Percentiles rank a stretch among this genome's conserved stretches.
Conservation (phyloP, 2,329 filamentous ascomycete species). For the Ophiostoma populinum region DNA sequence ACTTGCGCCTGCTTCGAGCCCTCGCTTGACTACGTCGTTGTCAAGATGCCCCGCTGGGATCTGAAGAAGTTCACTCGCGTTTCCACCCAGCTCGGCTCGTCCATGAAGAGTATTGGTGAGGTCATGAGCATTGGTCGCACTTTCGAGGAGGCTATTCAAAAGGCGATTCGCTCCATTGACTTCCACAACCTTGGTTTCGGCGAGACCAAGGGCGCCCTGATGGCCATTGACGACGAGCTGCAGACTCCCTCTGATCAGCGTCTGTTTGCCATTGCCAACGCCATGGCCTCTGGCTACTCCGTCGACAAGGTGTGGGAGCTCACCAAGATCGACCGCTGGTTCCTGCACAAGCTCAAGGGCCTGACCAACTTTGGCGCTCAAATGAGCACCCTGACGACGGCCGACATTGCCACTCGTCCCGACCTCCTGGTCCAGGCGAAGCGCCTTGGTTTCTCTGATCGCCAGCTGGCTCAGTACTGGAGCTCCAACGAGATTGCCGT, state of each 20-base stretch:
- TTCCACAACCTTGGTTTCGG: constrained; percentile 92
- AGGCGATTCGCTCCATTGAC: constrained; percentile 89
- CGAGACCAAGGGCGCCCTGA: constrained; percentile 64
- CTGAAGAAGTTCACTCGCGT: constrained; percentile 97
- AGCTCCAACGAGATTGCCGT: constrained; percentile 87
- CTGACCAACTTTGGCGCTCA: constrained; percentile 75
- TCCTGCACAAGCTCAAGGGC: constrained; percentile 78
- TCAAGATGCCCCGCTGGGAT: constrained; percentile 98
- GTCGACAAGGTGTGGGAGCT: constrained; percentile 97
- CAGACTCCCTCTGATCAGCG: constrained; percentile 96
- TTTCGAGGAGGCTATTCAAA: constrained; percentile 97
- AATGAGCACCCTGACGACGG: constrained; percentile 49
- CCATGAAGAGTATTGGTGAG: constrained; percentile 99
- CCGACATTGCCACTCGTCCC: constrained; percentile 45
- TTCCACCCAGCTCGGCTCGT: constrained; percentile 86
- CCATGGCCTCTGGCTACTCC: constrained; percentile 84
- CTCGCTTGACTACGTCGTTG: constrained; percentile 91
- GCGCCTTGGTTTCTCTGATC: constrained; percentile 84
- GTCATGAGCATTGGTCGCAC: constrained; percentile 96
- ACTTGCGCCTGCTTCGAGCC: constrained; percentile 98
- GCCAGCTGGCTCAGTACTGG: constrained; percentile 86
- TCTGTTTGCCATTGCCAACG: constrained; percentile 92
- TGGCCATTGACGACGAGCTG: constrained; percentile 90
- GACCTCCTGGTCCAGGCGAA: constrained; percentile 68
- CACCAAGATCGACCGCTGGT: constrained; percentile 99